Evolutionary conservation across 345 rosid genomes (phyloP).

Genomic region (Camelina neglecta): DNA sequence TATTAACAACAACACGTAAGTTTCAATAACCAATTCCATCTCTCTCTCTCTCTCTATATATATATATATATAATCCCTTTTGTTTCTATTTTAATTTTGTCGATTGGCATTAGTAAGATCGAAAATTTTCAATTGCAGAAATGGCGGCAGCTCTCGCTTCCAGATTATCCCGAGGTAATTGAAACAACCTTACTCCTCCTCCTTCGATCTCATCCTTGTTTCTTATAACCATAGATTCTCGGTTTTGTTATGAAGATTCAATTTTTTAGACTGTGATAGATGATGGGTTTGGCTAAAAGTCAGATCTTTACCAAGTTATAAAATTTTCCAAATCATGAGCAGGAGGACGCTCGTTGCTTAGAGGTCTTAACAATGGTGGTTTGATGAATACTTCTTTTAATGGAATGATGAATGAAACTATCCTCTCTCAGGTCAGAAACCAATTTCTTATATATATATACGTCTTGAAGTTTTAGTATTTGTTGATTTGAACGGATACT

Average conservation of each 20-base stretch:
- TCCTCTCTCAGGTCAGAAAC: conserved; percentile 55
- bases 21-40: neutral
- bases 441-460: neutral
- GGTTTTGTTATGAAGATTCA: neutral
- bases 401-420: conserved; percentile 43
- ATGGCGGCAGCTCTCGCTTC: conserved; percentile 47
- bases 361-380: conserved; percentile 52
- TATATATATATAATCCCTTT: neutral
- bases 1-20: conserved; percentile 1
- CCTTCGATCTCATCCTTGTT: neutral
- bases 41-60: too few species aligned
- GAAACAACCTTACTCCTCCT: neutral
- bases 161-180: conserved; percentile 39
- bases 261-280: conserved; percentile 1
- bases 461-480: neutral
- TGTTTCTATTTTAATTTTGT: neutral
- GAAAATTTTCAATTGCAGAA: conserved; percentile 21
- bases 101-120: neutral
- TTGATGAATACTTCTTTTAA: conserved; percentile 38
- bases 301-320: neutral
- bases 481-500: too few species aligned
- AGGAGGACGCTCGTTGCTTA: conserved; percentile 55
- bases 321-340: neutral
- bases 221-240: neutral
- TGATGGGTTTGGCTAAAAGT: conserved; percentile 14